Conservation (phyloP, 352 stramenopile genomes). For the Globisporangium takayamanum region DNA sequence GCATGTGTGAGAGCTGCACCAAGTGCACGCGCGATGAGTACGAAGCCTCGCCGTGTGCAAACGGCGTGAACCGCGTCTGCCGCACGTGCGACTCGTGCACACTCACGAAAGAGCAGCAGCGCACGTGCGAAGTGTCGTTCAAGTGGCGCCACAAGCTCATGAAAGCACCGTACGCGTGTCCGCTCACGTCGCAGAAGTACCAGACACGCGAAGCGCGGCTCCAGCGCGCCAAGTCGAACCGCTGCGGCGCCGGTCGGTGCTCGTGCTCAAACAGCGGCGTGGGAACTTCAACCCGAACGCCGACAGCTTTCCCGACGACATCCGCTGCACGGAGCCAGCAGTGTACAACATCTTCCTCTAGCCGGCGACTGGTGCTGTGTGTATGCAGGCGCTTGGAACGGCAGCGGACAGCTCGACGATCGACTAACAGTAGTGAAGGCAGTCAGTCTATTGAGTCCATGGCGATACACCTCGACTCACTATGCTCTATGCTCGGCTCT, state of each 20-base stretch:
- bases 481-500: too few relatives aligned
- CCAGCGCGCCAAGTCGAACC: constrained; percentile 62
- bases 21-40: constrained; percentile 67
- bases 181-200: constrained; percentile 35
- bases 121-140: constrained; percentile 39
- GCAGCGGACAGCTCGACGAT: too few relatives aligned
- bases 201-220: constrained; percentile 57
- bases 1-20: constrained; percentile 56
- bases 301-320: constrained; percentile 62
- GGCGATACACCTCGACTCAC: not conserved
- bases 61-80: constrained; percentile 55
- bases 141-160: constrained; percentile 62
- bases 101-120: constrained; percentile 52
- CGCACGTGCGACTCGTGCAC: constrained; percentile 68
- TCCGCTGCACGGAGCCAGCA: constrained; percentile 50
- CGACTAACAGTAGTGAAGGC: too few relatives aligned
- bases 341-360: constrained; percentile 61
- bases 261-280: constrained; percentile 58
- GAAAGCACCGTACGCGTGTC: constrained; percentile 67
- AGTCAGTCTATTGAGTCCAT: not conserved
- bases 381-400: too few relatives aligned
- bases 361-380: not conserved
- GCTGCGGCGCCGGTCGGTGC: constrained; percentile 61
- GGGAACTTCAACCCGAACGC: constrained; percentile 69
- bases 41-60: constrained; percentile 45